These are phyloP conservation scores for Salvia rosmarinus DNA, from an alignment of 257 asterid species.

Conservation along the genomic window DNA sequence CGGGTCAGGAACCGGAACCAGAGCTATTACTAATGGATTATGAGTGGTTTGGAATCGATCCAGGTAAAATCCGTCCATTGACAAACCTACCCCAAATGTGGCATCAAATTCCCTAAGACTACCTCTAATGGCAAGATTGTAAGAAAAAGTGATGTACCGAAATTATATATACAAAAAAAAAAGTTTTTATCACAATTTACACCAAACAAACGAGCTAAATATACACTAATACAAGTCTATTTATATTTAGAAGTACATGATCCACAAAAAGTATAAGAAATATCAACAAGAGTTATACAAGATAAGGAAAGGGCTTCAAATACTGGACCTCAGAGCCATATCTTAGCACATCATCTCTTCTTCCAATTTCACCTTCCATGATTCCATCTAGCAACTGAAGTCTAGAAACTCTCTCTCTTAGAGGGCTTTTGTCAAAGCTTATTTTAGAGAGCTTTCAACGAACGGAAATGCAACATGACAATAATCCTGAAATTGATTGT, in stretches of 20 bases:
- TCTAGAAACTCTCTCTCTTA: constrained; percentile 5
- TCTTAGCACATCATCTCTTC: too few species aligned
- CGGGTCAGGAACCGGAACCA: too few species aligned
- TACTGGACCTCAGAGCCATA: constrained; percentile 12
- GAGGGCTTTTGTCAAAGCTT: too few species aligned
- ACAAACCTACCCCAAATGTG: too few species aligned
- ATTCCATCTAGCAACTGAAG: too few species aligned
- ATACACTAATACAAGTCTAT: neutral
- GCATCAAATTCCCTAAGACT: too few species aligned
- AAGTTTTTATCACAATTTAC: neutral
- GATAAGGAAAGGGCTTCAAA: neutral
- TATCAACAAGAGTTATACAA: neutral
- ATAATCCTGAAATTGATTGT: neutral
- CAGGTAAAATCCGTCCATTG: too few species aligned
- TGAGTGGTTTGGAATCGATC: too few species aligned
- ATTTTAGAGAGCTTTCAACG: constrained; percentile 39
- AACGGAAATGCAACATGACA: constrained; percentile 35
- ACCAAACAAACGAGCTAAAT: neutral
- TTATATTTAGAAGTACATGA: neutral
- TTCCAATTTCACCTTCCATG: constrained; percentile 20
- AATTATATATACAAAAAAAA: neutral
- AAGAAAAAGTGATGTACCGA: too few species aligned
- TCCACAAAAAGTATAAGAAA: neutral
- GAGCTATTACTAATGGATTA: too few species aligned
- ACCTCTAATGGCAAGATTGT: too few species aligned